Evolutionary conservation across 345 rosid species (phyloP).

Genomic region (Excoecaria agallocha): DNA sequence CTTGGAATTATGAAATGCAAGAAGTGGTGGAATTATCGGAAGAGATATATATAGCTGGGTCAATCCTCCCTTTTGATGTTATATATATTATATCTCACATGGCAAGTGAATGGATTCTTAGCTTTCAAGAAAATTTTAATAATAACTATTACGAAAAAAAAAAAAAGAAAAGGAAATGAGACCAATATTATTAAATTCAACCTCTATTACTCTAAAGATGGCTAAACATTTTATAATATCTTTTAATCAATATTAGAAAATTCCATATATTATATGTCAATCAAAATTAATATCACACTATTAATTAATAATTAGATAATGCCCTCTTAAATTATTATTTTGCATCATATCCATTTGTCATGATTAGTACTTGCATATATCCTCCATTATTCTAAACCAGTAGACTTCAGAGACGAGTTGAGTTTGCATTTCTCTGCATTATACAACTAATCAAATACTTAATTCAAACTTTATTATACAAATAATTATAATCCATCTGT

Average conservation of each 20-base stretch:
- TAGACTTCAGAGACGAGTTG: slow-evolving; percentile 4
- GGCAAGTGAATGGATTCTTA: slow-evolving; percentile 35
- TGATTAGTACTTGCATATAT: not conserved
- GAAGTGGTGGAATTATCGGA: not conserved
- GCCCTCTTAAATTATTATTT: not conserved
- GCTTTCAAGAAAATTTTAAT: slow-evolving; percentile 33
- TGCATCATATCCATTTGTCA: not conserved
- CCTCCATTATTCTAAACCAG: not conserved
- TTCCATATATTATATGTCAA: slow-evolving; percentile 6
- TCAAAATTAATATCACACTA: not conserved
- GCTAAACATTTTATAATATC: not conserved
- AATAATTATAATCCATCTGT: too few species aligned
- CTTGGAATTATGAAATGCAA: not conserved
- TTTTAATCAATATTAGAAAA: not conserved
- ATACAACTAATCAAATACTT: not conserved
- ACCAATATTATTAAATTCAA: not conserved
- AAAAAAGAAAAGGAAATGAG: not conserved
- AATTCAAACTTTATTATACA: not conserved
- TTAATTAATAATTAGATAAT: not conserved
- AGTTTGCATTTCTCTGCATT: not conserved
- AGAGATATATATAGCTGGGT: slow-evolving; percentile 2
- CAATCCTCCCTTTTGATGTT: slow-evolving; percentile 2
- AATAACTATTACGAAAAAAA: not conserved
- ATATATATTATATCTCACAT: slow-evolving; percentile 22
- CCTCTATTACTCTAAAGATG: not conserved